Evolutionary conservation across 2,329 filamentous ascomycete species (phyloP).

Genomic region (Bipolaris sorokiniana): DNA sequence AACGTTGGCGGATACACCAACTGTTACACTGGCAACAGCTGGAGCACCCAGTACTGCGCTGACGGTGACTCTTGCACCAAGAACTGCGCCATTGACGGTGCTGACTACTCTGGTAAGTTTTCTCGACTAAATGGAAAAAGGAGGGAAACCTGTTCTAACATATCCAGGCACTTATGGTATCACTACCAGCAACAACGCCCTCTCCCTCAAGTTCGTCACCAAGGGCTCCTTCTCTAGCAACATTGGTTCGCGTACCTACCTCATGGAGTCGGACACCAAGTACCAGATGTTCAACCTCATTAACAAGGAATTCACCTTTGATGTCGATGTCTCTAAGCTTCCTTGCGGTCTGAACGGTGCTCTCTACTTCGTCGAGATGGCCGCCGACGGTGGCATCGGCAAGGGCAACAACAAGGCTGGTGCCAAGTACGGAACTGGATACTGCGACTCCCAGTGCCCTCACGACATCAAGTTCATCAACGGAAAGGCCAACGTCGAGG

Average conservation of each 20-base stretch:
- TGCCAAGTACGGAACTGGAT: constrained; percentile 65
- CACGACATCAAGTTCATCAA: constrained; percentile 60
- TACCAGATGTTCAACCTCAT: constrained; percentile 53
- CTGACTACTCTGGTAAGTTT: constrained; percentile 48
- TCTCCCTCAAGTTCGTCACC: constrained; percentile 65
- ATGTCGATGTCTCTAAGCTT: constrained; percentile 62
- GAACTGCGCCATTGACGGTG: constrained; percentile 53
- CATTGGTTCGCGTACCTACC: constrained; percentile 52
- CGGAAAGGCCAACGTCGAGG: constrained; percentile 61
- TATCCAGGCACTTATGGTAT: constrained; percentile 54
- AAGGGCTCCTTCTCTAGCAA: constrained; percentile 54
- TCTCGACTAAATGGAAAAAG: background rate
- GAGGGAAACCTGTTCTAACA: background rate
- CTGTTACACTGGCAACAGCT: constrained; percentile 57
- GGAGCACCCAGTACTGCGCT: constrained; percentile 51
- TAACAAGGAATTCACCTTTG: constrained; percentile 52
- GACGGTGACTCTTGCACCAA: constrained; percentile 47
- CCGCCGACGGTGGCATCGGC: constrained; percentile 59
- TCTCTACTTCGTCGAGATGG: constrained; percentile 63
- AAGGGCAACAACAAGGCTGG: constrained; percentile 59
- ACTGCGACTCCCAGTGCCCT: constrained; percentile 51
- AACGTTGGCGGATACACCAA: constrained; percentile 54
- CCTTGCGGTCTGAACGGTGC: constrained; percentile 72
- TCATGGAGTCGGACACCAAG: constrained; percentile 50
- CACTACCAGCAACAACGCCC: constrained; percentile 57